Conservation (phyloP, 1,139 yeast species). For the Diutina scorzettiae region DNA sequence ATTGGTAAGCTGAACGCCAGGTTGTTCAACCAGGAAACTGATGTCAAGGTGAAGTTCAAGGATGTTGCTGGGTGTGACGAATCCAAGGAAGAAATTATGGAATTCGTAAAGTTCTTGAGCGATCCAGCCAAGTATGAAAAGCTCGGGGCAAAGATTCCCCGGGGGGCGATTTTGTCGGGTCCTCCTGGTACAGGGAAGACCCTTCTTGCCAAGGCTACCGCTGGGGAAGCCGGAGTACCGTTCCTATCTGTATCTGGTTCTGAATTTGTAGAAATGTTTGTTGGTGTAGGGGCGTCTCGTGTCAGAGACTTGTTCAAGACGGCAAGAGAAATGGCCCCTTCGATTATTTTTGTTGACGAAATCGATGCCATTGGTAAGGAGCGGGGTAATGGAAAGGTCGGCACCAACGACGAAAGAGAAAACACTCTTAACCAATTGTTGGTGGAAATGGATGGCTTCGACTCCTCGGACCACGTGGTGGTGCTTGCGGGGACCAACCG, state of each 20-base stretch:
- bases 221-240: slow-evolving; percentile 98
- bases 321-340: slow-evolving; percentile 88
- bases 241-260: slow-evolving; percentile 92
- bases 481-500: slow-evolving; percentile 96
- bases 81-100: slow-evolving; percentile 97
- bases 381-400: slow-evolving; percentile 74
- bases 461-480: slow-evolving; percentile 81
- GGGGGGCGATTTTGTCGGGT: slow-evolving; percentile 95
- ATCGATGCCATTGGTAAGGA: slow-evolving; percentile 97
- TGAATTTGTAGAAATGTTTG: slow-evolving; percentile 98
- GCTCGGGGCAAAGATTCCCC: slow-evolving; percentile 91
- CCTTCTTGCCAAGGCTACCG: slow-evolving; percentile 93
- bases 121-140: slow-evolving; percentile 82
- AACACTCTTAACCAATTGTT: slow-evolving; percentile 88
- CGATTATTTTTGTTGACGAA: slow-evolving; percentile 91
- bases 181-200: slow-evolving; percentile 99
- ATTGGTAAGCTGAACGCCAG: slow-evolving; percentile 87
- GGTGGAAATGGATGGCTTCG: slow-evolving; percentile 98
- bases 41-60: slow-evolving; percentile 73
- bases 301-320: slow-evolving; percentile 90
- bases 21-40: slow-evolving; percentile 83
- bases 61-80: slow-evolving; percentile 98
- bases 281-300: slow-evolving; percentile 97
- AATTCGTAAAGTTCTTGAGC: slow-evolving; percentile 85
- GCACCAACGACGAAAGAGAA: slow-evolving; percentile 93